Evolutionary conservation across 2,329 filamentous ascomycete species (phyloP).

Genomic region (Neofusicoccum kwambonambiense): DNA sequence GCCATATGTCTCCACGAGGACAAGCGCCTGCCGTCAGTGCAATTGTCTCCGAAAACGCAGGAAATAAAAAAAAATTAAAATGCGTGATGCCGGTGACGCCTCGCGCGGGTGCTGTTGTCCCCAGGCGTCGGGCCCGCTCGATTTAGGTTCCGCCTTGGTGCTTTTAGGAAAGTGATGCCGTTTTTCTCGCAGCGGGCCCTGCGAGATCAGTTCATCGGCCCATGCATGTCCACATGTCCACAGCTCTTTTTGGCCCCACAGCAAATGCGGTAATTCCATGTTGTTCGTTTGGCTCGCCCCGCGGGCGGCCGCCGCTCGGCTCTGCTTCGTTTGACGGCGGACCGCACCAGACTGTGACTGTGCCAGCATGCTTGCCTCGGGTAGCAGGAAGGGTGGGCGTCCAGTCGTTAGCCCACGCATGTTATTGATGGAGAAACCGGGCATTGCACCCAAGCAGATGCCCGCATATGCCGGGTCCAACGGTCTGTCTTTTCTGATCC

Average conservation of each 20-base stretch:
- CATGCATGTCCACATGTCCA: not conserved
- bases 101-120: not conserved
- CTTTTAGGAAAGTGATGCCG: conserved; percentile 4
- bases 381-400: not conserved
- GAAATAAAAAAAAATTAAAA: not conserved
- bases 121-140: conserved; percentile 3
- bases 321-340: not conserved
- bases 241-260: not conserved
- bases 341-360: not conserved
- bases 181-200: conserved; percentile 2
- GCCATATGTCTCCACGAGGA: too few species aligned
- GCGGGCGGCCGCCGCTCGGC: not conserved
- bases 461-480: conserved; percentile 9
- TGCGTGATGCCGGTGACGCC: not conserved
- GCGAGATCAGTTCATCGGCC: conserved; percentile 12
- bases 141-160: not conserved
- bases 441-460: not conserved
- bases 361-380: not conserved
- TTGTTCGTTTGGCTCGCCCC: not conserved
- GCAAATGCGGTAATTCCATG: conserved; percentile 3
- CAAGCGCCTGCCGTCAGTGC: too few species aligned
- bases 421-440: conserved; percentile 3
- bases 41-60: too few species aligned
- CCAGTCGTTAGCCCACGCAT: not conserved
- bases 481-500: conserved; percentile 9